Evolutionary conservation across 352 stramenopile genomes (phyloP).

Genomic region (Pythium apleroticum): DNA sequence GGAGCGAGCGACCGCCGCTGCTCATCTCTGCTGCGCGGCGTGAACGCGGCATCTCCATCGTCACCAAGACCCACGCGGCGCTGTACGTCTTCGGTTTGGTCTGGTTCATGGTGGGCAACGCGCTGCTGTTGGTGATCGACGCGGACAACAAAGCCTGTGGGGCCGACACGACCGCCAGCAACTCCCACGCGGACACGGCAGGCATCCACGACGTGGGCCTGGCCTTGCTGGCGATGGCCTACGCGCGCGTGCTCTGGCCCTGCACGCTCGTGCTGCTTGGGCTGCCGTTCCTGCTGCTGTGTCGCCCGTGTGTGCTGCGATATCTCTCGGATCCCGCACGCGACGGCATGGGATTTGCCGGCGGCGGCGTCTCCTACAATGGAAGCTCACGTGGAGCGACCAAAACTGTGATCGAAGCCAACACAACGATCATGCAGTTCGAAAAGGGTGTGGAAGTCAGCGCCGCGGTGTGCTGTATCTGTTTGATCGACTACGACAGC

Average conservation of each 20-base stretch:
- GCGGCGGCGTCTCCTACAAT: constrained; percentile 7
- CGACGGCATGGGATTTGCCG: constrained; percentile 8
- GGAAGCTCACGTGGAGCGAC: constrained; percentile 14
- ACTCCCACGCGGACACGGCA: background rate
- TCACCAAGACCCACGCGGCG: constrained; percentile 21
- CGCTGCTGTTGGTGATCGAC: constrained; percentile 25
- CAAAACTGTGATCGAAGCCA: constrained; percentile 21
- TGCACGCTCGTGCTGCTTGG: constrained; percentile 25
- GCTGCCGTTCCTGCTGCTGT: constrained; percentile 19
- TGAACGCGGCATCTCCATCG: constrained; percentile 13
- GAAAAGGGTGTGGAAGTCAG: constrained; percentile 12
- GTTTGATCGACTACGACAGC: constrained; percentile 26
- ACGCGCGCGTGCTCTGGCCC: constrained; percentile 28
- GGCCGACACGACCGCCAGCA: background rate
- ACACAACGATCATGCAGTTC: constrained; percentile 15
- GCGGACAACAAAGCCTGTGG: constrained; percentile 16
- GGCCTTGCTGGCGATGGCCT: constrained; percentile 21
- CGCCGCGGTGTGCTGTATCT: constrained; percentile 24
- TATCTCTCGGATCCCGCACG: constrained; percentile 17
- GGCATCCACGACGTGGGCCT: constrained; percentile 23
- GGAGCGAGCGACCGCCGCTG: constrained; percentile 9
- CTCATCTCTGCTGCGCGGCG: constrained; percentile 11
- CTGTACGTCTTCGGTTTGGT: constrained; percentile 26
- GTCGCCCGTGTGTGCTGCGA: constrained; percentile 23
- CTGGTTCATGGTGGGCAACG: constrained; percentile 30